These are phyloP conservation scores for Nannochloropsis salina DNA, from an alignment of 108 stramenopile species.

Conservation along the genomic window DNA sequence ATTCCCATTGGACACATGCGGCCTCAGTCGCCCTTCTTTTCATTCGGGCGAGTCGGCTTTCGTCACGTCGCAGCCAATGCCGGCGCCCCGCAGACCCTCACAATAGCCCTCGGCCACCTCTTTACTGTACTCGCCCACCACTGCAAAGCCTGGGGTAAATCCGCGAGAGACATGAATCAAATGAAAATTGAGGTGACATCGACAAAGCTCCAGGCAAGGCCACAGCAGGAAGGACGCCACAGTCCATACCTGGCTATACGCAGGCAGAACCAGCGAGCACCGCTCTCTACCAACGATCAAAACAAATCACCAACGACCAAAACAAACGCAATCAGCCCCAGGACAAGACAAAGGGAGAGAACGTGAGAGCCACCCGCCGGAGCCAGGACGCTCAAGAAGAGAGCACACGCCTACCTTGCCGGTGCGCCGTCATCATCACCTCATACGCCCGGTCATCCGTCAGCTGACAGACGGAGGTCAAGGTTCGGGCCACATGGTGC, in stretches of 20 bases:
- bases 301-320: no score
- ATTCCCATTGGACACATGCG: no score
- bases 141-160: background rate
- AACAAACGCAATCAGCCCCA: no score
- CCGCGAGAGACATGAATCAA: background rate
- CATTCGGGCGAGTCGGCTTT: background rate
- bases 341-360: background rate
- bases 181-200: background rate
- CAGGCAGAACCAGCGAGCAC: no score
- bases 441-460: background rate
- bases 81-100: background rate
- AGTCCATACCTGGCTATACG: no score
- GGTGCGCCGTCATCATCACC: background rate
- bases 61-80: background rate
- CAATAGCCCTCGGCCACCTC: slow-evolving; percentile 1
- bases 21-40: no score
- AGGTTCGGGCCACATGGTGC: background rate
- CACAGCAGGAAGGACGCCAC: no score
- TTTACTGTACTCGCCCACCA: background rate
- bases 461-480: background rate
- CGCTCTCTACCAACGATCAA: no score
- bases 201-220: background rate
- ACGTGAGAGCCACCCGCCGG: background rate
- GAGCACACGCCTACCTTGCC: background rate
- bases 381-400: background rate